These are phyloP conservation scores for Guyanaporus albipodus DNA, from an alignment of 768 basidiomycete species.

Conservation along the genomic window DNA sequence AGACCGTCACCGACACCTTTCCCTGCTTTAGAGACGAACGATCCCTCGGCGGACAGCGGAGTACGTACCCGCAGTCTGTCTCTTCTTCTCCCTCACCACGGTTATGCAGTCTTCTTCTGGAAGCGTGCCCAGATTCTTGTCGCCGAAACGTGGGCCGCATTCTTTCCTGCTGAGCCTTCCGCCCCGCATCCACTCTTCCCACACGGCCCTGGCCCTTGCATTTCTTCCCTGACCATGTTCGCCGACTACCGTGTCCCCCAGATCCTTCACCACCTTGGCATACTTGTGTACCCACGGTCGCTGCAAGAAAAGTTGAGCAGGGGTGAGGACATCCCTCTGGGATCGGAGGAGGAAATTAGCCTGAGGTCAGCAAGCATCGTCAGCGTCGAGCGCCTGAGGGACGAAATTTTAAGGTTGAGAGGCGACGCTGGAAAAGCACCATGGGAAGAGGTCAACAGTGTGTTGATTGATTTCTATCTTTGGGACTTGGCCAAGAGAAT, in stretches of 20 bases:
- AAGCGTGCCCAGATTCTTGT: conserved; percentile 90
- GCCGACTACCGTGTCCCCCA: conserved; percentile 92
- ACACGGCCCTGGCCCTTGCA: conserved; percentile 47
- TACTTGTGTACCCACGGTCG: conserved; percentile 65
- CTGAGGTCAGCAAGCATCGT: conserved; percentile 78
- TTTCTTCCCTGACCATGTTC: conserved; percentile 84
- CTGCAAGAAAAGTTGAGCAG: conserved; percentile 50
- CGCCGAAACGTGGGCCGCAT: conserved; percentile 90
- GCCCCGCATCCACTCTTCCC: conserved; percentile 72
- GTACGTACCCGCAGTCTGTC: conserved; percentile 34
- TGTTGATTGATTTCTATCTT: conserved; percentile 85
- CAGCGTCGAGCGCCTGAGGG: conserved; percentile 70
- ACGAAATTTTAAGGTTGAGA: conserved; percentile 43
- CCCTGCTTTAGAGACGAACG: conserved; percentile 75
- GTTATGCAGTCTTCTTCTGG: conserved; percentile 67
- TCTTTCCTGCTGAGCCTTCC: conserved; percentile 55
- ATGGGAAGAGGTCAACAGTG: conserved; percentile 51
- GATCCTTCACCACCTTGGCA: conserved; percentile 78
- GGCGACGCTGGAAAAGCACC: conserved; percentile 25
- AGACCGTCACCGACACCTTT: conserved; percentile 65
- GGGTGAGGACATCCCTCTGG: conserved; percentile 45
- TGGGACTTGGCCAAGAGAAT: conserved; percentile 85
- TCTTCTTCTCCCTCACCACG: not conserved
- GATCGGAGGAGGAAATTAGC: conserved; percentile 69
- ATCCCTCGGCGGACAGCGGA: conserved; percentile 51